Evolutionary conservation across 2,329 filamentous ascomycete genomes (phyloP).

Genomic region (Penicillium sp.): DNA sequence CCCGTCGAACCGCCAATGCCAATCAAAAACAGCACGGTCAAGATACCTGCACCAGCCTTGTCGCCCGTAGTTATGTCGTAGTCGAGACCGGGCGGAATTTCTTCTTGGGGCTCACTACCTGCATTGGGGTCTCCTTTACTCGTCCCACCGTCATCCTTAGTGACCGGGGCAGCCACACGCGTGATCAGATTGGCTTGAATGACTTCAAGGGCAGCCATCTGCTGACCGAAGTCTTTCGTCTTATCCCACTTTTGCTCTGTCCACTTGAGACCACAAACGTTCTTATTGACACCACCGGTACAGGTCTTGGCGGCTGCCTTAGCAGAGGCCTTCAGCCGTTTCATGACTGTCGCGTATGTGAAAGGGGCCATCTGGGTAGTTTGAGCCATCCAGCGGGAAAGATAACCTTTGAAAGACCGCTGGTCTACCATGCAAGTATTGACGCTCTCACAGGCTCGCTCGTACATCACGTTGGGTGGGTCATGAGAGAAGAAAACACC

Average conservation of each 20-base stretch:
- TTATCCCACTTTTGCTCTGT: conserved; percentile 36
- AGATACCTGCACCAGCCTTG: conserved; percentile 42
- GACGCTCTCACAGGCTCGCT: conserved; percentile 57
- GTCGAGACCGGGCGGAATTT: conserved; percentile 13
- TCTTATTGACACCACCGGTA: conserved; percentile 44
- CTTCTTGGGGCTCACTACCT: conserved; percentile 17
- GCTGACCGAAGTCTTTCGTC: conserved; percentile 38
- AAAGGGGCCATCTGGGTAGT: conserved; percentile 59
- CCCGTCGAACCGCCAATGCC: conserved; percentile 34
- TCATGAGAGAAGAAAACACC: conserved; percentile 52
- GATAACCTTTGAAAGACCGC: conserved; percentile 64
- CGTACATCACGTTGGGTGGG: conserved; percentile 52
- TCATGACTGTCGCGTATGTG: conserved; percentile 50
- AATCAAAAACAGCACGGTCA: conserved; percentile 40
- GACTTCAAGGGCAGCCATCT: conserved; percentile 40
- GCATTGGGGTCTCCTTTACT: conserved; percentile 34
- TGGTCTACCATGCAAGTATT: conserved; percentile 61
- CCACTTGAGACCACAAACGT: conserved; percentile 44
- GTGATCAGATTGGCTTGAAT: conserved; percentile 35
- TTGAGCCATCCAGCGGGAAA: conserved; percentile 59
- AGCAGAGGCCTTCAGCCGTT: conserved; percentile 54
- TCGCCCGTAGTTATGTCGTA: conserved; percentile 34
- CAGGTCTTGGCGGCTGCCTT: conserved; percentile 55
- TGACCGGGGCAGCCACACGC: conserved; percentile 31
- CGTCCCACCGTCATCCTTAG: conserved; percentile 30